Base-by-base conservation (phyloP, 202 grass and related monocot species). In the Zoysia matrella region DNA sequence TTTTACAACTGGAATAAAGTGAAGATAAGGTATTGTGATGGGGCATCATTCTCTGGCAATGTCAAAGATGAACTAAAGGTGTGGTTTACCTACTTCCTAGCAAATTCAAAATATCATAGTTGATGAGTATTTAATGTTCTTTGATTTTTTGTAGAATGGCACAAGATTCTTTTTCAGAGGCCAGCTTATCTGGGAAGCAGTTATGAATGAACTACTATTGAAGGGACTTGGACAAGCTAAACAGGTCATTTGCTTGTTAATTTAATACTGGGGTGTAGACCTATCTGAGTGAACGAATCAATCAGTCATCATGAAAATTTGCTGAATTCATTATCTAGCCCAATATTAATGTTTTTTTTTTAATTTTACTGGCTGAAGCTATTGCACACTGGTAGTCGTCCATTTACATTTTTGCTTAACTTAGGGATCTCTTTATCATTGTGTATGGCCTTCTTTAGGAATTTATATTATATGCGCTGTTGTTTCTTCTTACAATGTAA, bases 1-100 rank as follows among this genome's bases (percentile, higher is more conserved):
- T 97, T 97, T 81, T 89, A 84, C 58, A 77, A 91, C 57, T 97
- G 94, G 94, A 93, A 97, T 63, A 97, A 93, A 91, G 90, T 93
- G 43, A 97, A 85, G 84, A 82, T 91, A 89, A 83, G 94, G 75
- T 97, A 97, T 83, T 97, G 94, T 0, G 88, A 97, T 2, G 94
- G 93, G 46, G 94, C 94, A 8, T 97, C 94, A 64, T 93, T 97
- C 70, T 83, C 88, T 85, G 90, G 90, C 44, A 64, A 91, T 13
- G 86, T 89, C 4, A 83, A 93, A 74, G 88, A 82, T 56, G 77
- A 86, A 51, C 74, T 93, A 48, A 81, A 89, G 81, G 90, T 92
- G n/a, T 66, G 78, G 39, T 56, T 83, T 69, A 14, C 69, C 9
- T 74, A 46, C 71, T 50, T 79, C 42, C 39, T 41, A 74, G 11